A percentile compares a stretch with the other conserved stretches of the same genome.
phyloP scores from a whole-genome alignment of 2,329 filamentous ascomycete species.

The Apiospora koreana region DNA sequence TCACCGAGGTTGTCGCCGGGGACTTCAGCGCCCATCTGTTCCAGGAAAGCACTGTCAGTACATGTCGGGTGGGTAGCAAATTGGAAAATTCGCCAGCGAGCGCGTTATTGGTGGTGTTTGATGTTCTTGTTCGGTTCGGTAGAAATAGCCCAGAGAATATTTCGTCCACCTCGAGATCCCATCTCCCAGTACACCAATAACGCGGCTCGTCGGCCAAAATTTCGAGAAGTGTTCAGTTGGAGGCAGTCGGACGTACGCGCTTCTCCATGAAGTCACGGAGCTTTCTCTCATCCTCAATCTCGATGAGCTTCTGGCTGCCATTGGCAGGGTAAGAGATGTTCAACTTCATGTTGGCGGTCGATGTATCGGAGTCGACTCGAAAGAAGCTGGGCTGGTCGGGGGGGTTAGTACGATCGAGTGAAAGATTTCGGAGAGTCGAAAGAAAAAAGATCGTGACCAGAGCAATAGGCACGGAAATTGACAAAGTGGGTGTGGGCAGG shows the following conservation, averaged over 20 bases:
- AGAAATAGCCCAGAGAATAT: background rate
- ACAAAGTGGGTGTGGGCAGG: conserved; percentile 13
- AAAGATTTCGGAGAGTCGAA: conserved; percentile 10
- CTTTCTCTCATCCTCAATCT: conserved; percentile 99
- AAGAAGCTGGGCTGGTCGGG: conserved; percentile 27
- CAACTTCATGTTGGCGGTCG: conserved; percentile 69
- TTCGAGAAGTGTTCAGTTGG: conserved; percentile 1
- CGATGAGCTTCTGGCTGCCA: conserved; percentile 99
- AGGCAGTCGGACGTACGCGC: conserved; percentile 63
- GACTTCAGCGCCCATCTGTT: conserved; percentile 86
- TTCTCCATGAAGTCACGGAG: conserved; percentile 98
- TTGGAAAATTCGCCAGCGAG: background rate
- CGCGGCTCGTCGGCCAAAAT: background rate
- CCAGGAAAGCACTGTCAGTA: conserved; percentile 20
- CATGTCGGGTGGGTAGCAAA: background rate
- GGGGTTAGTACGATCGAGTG: conserved; percentile 28
- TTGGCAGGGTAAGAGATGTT: conserved; percentile 91
- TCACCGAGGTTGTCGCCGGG: conserved; percentile 93
- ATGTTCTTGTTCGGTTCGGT: background rate
- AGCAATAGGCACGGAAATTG: conserved; percentile 12
- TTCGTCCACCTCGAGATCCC: conserved; percentile 6
- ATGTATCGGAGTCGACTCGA: conserved; percentile 32
- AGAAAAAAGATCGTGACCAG: background rate
- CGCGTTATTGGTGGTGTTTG: background rate
- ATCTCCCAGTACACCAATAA: background rate